A percentile compares a stretch with the other conserved stretches of the same genome.
Evolutionary conservation across 2,329 filamentous ascomycete genomes (phyloP).

Genomic region (Drechslerella coelobrocha): DNA sequence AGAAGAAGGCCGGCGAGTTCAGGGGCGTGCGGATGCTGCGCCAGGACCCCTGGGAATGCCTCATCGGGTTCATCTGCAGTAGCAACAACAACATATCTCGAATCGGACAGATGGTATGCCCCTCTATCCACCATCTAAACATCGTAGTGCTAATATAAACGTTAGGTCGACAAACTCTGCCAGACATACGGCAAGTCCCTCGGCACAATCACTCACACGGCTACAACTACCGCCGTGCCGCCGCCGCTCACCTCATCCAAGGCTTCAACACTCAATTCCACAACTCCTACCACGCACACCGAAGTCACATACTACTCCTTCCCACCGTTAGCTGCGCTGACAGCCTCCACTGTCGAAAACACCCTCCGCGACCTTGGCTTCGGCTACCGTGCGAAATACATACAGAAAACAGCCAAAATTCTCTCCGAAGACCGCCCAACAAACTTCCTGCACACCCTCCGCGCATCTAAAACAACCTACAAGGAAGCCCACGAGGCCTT

Average conservation of each 20-base stretch:
- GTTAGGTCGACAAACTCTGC: constrained; percentile 82
- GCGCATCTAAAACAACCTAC: constrained; percentile 77
- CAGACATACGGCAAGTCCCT: constrained; percentile 73
- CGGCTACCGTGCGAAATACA: constrained; percentile 92
- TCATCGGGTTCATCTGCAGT: constrained; percentile 95
- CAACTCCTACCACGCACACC: constrained; percentile 57
- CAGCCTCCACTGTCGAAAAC: constrained; percentile 75
- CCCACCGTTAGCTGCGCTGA: constrained; percentile 76
- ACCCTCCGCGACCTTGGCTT: constrained; percentile 85
- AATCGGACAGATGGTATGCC: constrained; percentile 86
- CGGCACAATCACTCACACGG: constrained; percentile 44
- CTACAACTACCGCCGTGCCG: not conserved
- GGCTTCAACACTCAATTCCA: constrained; percentile 18
- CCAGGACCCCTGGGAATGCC: constrained; percentile 94
- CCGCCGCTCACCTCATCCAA: constrained; percentile 14
- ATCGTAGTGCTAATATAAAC: not conserved
- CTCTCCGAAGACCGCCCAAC: constrained; percentile 71
- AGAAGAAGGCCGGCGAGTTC: constrained; percentile 82
- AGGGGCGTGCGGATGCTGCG: constrained; percentile 88
- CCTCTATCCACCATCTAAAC: not conserved
- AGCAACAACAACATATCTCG: constrained; percentile 97
- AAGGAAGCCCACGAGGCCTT: constrained; percentile 80
- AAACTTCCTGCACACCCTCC: constrained; percentile 77
- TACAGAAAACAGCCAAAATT: constrained; percentile 81
- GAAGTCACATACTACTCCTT: constrained; percentile 84